A percentile compares a stretch with the other conserved stretches of the same genome.
Conservation (phyloP, 129 eudicot genomes). For the Flaveria bidentis region DNA sequence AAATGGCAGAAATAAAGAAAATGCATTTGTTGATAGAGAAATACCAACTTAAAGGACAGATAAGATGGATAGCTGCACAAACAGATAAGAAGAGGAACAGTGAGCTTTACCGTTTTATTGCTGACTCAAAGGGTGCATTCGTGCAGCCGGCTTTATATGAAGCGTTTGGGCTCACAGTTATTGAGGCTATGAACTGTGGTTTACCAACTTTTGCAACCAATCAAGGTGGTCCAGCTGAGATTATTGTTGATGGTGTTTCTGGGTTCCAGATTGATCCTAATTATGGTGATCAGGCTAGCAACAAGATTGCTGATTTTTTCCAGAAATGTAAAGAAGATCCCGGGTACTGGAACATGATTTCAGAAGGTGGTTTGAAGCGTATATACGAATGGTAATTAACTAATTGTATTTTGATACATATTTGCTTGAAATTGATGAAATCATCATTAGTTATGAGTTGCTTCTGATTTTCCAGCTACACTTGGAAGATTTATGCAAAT, state of each 20-base stretch:
- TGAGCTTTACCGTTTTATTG: constrained; percentile 84
- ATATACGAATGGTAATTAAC: constrained; percentile 78
- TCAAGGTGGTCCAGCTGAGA: constrained; percentile 99
- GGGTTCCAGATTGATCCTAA: constrained; percentile 90
- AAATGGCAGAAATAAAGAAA: constrained; percentile 79
- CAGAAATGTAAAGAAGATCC: constrained; percentile 79
- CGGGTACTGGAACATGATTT: constrained; percentile 68
- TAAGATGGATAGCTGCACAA: constrained; percentile 98
- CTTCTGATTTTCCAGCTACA: constrained; percentile 57
- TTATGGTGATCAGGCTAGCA: constrained; percentile 76
- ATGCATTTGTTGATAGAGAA: constrained; percentile 80
- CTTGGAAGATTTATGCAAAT: constrained; percentile 98
- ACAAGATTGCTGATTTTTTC: constrained; percentile 91
- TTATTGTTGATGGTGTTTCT: constrained; percentile 84
- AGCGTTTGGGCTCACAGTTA: constrained; percentile 96
- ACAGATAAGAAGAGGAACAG: constrained; percentile 77
- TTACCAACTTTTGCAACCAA: constrained; percentile 88
- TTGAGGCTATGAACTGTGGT: constrained; percentile 99
- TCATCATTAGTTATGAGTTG: neutral
- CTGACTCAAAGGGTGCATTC: constrained; percentile 92
- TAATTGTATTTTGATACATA: neutral
- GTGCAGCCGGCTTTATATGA: constrained; percentile 97
- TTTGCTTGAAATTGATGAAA: neutral
- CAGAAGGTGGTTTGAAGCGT: constrained; percentile 74
- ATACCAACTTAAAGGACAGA: constrained; percentile 83